A percentile compares a stretch with the other conserved stretches of the same genome.
These are phyloP conservation scores for Viola pubescens DNA, from an alignment of 441 rosid genomes.

Conservation along the genomic window DNA sequence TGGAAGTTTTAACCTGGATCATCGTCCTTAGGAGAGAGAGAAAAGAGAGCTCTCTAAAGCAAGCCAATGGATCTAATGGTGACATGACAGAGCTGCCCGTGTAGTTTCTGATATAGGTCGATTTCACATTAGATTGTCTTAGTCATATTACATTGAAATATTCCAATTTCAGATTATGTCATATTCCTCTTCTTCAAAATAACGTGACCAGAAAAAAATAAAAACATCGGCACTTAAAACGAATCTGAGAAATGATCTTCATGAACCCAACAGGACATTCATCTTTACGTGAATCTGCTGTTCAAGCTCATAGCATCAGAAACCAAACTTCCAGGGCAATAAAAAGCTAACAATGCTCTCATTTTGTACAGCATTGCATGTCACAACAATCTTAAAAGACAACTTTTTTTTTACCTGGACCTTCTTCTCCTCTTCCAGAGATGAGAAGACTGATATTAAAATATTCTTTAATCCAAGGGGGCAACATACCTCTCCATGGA, in stretches of 20 bases:
- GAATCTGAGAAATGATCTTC: background rate
- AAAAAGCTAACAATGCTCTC: constrained; percentile 13
- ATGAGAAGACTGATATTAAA: background rate
- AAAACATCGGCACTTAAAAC: background rate
- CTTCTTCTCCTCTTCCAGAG: constrained; percentile 9
- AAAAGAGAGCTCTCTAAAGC: constrained; percentile 12
- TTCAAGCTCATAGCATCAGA: background rate
- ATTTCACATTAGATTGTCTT: background rate
- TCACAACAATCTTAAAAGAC: constrained; percentile 11
- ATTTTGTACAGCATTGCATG: background rate
- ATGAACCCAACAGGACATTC: background rate
- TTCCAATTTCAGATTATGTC: constrained; percentile 1
- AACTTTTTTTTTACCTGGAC: constrained; percentile 13
- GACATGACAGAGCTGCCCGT: constrained; percentile 6
- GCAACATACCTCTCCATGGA: constrained; percentile 17
- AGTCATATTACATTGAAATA: background rate
- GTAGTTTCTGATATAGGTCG: background rate
- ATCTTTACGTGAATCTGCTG: background rate
- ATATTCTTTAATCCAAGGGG: constrained; percentile 5
- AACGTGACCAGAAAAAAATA: no score
- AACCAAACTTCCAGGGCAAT: background rate
- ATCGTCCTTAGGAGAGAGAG: constrained; percentile 33
- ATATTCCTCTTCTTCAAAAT: no score
- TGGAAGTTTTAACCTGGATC: constrained; percentile 37
- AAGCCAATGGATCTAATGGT: constrained; percentile 20